Evolutionary conservation across 805 yeast species (phyloP), one percentile per base, ranked within the genome.

Genomic region (Candida boleticola): DNA sequence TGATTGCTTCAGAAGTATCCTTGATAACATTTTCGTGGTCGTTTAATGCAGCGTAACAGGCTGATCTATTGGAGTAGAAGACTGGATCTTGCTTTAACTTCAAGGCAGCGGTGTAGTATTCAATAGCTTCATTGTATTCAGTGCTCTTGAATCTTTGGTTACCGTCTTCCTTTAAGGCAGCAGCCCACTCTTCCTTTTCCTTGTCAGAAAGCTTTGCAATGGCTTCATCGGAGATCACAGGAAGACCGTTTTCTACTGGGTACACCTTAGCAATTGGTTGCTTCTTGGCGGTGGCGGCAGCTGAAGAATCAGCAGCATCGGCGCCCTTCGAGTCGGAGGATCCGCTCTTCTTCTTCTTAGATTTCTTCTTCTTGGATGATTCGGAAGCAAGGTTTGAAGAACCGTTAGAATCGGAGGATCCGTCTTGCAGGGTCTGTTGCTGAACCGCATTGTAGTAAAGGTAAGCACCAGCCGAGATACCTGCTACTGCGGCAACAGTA

Each of bases 1-100:
- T 76, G 55, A 93, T 76, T 22, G 98, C 99, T 47, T 76, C 77
- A 17, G 96, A 80, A 43, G 97, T 85, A 63, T 89, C 97, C 52
- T 81, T 86, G 49, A 93, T 76, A 36, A 90, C 96, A 61, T 89
- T 83, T 54, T 87, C 89, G 60, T 80, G 82, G 48, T 89, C 79
- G 49, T 82, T 79, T 51, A 87, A 71, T 6, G 95, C 88, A 39
- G 90, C 85, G 68, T 86, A 86, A 67, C 97, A 92, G 14, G 99
- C 99, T 22, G 98, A 89, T 67, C 97, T 82, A 74, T 93, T 93
- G 47, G 97, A 89, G 70, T 83, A 92, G 69, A 78, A 93, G 27
- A 90, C 85, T 4, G 97, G 89, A 64, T 93, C 97, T 52, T 74
- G 66, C 60, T 84, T 83, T 58, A 88, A 73, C 41, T 73, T 60